Evolutionary conservation across 805 yeast genomes (phyloP), one percentile per base, ranked within the genome.

Genomic region (Candida piceae): DNA sequence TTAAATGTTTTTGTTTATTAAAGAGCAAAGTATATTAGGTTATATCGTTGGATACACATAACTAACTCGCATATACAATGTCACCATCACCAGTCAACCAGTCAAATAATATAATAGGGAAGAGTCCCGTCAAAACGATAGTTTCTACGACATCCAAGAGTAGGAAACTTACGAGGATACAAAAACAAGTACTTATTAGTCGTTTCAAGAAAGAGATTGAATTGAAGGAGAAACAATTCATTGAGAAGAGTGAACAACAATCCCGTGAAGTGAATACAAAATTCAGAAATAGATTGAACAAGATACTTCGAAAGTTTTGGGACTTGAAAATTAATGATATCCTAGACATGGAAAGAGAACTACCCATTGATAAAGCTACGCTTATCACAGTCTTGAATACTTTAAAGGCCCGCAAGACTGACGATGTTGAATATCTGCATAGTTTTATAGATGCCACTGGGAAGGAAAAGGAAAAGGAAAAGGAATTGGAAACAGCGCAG

Each of bases 231-330:
- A 18, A 22, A 2, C 44, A 41, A n/a, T 48, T 57, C 32, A 30
- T 29, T 39, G 45, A 36, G 34, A 45, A 10, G 53, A 64, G 36
- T 33, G 51, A 31, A 38, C 45, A 7, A 49, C 64, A 50, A 29
- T 44, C 58, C 10, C 38, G 32, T 4, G 62, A 60, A 16, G 35
- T 60, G 16, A 69, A 67, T 33, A 48, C 54, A 16, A 67, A 65
- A 38, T 61, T 74, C 8, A 48, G 55, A 21, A 53, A 72, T 30
- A 53, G 77, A 38, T 49, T 71, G 19, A 72, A 70, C 43, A 63
- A 63, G 29, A 73, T 74, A 7, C 64, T 70, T 32, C 65, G 73
- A 27, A 67, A 70, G 16, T 58, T 74, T 20, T 71, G 78, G 69
- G 66, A 70, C 39, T 67, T 71, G 11, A 68, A 64, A 45, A 50